These are phyloP conservation scores for Penicillium thymicola DNA, from an alignment of 2,329 filamentous ascomycete genomes.

Conservation along the genomic window DNA sequence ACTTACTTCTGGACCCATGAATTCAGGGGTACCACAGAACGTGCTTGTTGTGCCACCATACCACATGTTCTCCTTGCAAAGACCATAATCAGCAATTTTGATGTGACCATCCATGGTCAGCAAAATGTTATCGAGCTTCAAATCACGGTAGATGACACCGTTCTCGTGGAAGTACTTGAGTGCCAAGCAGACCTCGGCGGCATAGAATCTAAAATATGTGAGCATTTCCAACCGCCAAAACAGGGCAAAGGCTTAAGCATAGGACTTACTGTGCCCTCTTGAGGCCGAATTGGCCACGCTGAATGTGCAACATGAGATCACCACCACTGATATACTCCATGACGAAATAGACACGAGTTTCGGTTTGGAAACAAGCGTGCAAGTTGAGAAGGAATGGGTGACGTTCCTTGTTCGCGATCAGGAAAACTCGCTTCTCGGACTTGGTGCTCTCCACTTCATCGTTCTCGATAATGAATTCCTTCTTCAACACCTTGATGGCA, in stretches of 20 bases:
- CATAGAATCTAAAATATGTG: slow-evolving; percentile 70
- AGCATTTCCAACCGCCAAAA: not conserved
- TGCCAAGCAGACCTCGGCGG: slow-evolving; percentile 92
- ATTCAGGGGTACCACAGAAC: slow-evolving; percentile 98
- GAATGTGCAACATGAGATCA: slow-evolving; percentile 98
- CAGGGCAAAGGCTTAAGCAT: not conserved
- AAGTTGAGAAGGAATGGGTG: slow-evolving; percentile 94
- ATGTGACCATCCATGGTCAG: slow-evolving; percentile 94
- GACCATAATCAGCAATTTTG: slow-evolving; percentile 97
- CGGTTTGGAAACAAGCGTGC: slow-evolving; percentile 98
- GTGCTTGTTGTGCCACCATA: slow-evolving; percentile 95
- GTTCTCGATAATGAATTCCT: slow-evolving; percentile 99
- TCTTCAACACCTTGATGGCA: slow-evolving; percentile 98
- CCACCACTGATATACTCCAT: slow-evolving; percentile 99
- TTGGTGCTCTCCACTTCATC: slow-evolving; percentile 97
- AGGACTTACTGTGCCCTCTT: slow-evolving; percentile 84
- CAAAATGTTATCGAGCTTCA: slow-evolving; percentile 84
- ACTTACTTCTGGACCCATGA: slow-evolving; percentile 94
- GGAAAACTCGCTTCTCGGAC: slow-evolving; percentile 94
- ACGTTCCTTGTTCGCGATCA: slow-evolving; percentile 94
- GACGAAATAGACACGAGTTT: slow-evolving; percentile 97
- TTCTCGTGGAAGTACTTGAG: slow-evolving; percentile 99
- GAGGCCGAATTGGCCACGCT: slow-evolving; percentile 90
- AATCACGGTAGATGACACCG: slow-evolving; percentile 88
- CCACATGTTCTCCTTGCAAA: slow-evolving; percentile 99